Conservation (phyloP, 257 asterid species). For the Gardenia jasminoides region DNA sequence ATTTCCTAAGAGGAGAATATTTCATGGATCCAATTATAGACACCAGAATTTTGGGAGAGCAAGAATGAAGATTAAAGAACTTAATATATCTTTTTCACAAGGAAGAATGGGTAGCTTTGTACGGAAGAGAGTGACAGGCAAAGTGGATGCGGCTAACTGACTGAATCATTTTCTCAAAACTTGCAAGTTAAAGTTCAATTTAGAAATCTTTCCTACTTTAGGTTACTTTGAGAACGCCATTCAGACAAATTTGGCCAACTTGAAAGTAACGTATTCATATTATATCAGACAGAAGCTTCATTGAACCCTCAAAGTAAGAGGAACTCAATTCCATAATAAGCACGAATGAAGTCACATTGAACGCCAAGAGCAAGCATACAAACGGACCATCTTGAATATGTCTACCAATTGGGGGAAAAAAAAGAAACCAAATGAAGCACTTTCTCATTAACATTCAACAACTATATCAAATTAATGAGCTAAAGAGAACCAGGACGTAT, state of each 20-base stretch:
- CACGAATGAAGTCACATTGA: background rate
- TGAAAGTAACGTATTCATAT: background rate
- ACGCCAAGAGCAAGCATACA: background rate
- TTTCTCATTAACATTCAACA: background rate
- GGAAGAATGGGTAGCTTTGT: conserved; percentile 8
- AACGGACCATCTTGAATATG: background rate
- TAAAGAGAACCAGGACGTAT: background rate
- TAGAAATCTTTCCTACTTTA: conserved; percentile 26
- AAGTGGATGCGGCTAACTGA: background rate
- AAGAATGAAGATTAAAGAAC: background rate
- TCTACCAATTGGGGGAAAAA: background rate
- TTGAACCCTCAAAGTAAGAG: background rate
- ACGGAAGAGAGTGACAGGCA: conserved; percentile 3
- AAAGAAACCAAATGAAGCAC: background rate
- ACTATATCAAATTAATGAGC: background rate
- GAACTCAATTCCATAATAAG: background rate
- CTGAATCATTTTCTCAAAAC: background rate
- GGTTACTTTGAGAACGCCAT: conserved; percentile 32
- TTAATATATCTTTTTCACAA: background rate
- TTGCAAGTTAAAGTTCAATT: conserved; percentile 12
- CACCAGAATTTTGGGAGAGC: background rate
- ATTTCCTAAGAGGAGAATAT: background rate
- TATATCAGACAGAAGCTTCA: background rate
- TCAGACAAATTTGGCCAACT: conserved; percentile 3
- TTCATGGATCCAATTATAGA: background rate